Base-by-base conservation (phyloP, 768 basidiomycete genomes). In the Boletus pseudo-olivaceus region DNA sequence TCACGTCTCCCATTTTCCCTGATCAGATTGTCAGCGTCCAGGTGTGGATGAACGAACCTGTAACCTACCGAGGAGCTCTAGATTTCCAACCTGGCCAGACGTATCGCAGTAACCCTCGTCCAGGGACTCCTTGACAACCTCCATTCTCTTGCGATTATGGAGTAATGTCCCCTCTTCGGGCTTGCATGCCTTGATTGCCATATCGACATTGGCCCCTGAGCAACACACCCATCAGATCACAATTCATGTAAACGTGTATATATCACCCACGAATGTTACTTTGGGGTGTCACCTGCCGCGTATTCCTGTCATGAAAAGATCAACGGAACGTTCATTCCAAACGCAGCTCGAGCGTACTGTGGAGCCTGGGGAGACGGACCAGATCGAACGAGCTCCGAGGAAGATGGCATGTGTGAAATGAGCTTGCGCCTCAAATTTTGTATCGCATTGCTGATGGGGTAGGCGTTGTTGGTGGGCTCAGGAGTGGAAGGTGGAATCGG, bases 101-200 rank as follows among this genome's bases (percentile, higher is more conserved):
- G 85, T 70, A 67, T 93, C 91, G 58, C 91, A 93, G 63, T 93
- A 93, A 3, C 88, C 86, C 57, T 90, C 88, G 57, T 89, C 76
- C n/a, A 88, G 63, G 8, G 83, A 83, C 64, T 91, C 90, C 59
- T 81, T 86, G 32, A 94, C 81, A 45, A 77, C 74, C 54, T 82
- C 80, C 85, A 91, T 87, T 39, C 82, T 76, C 63, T 85, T 76
- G 43, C 82, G 72, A 64, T 88, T 90, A 47, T 76, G 76, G 10
- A 93, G 63, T 15, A 88, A 62, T 47, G 81, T 77, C 7, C 78
- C 76, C 23, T 79, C 79, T 70, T 93, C 90, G 5, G 82, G 79
- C 45, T 80, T 78, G 62, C 90, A 93, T 2, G 87, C 88, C 49
- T 75, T 80, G 57, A 90, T 78, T 10, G 88, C 88, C 75, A 83